A percentile compares a stretch with the other conserved stretches of the same genome.
Conservation (phyloP, 2,329 filamentous ascomycete genomes). For the Xylaria sp. region DNA sequence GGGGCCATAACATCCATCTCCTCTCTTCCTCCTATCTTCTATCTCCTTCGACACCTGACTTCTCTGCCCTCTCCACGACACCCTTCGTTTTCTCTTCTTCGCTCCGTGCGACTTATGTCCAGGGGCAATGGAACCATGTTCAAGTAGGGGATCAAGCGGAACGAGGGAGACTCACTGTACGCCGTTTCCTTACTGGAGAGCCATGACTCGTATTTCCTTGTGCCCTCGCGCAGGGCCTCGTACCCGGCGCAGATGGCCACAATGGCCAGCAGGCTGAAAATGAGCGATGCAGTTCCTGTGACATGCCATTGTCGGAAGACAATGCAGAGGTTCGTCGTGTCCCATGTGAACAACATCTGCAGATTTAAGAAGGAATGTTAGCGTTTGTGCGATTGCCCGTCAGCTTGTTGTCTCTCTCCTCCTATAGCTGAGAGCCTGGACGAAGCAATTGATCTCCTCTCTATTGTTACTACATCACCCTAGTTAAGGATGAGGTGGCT, state of each 20-base stretch:
- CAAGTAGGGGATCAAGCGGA: slow-evolving; percentile 13
- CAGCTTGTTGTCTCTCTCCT: not conserved
- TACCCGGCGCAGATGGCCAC: slow-evolving; percentile 89
- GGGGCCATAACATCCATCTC: slow-evolving; percentile 3
- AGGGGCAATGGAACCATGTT: not conserved
- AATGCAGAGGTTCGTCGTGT: slow-evolving; percentile 92
- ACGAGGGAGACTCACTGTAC: slow-evolving; percentile 60
- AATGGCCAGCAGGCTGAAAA: slow-evolving; percentile 85
- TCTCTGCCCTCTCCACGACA: not conserved
- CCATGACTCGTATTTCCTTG: slow-evolving; percentile 78
- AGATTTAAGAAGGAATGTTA: slow-evolving; percentile 14
- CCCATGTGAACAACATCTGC: slow-evolving; percentile 98
- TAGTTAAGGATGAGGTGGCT: not conserved
- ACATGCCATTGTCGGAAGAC: slow-evolving; percentile 94
- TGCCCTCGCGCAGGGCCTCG: slow-evolving; percentile 83
- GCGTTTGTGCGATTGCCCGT: not conserved
- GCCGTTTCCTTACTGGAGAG: slow-evolving; percentile 59
- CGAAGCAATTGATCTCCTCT: not conserved
- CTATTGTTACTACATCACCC: not conserved
- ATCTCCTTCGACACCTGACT: not conserved
- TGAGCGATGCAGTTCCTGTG: slow-evolving; percentile 74
- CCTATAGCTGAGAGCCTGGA: not conserved
- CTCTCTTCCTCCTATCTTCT: slow-evolving; percentile 7
- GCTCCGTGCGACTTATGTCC: not conserved
- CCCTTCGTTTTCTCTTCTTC: slow-evolving; percentile 3